phyloP scores from a whole-genome alignment of 2,329 filamentous ascomycete genomes.

The Colletotrichum endophyticum region DNA sequence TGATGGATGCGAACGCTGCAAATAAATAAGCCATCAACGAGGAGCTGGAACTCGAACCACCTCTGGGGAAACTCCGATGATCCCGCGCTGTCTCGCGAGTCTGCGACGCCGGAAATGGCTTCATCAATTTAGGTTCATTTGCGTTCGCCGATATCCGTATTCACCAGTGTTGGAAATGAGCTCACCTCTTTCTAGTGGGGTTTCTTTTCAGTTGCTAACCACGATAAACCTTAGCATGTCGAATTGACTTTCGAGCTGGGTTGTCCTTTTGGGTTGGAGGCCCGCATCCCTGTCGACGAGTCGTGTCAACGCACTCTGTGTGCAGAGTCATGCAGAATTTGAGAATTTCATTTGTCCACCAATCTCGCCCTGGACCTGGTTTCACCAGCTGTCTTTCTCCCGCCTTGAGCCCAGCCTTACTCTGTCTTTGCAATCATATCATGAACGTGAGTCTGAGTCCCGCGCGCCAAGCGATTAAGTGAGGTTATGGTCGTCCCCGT shows the following conservation, averaged over 20 bases:
- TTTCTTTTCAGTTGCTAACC: background rate
- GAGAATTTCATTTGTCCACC: background rate
- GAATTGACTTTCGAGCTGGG: background rate
- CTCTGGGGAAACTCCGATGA: background rate
- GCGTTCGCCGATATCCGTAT: background rate
- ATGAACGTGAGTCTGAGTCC: background rate
- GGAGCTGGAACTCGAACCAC: background rate
- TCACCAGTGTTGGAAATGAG: background rate
- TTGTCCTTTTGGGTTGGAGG: background rate
- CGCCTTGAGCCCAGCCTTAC: background rate
- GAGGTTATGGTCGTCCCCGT: background rate
- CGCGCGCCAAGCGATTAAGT: background rate
- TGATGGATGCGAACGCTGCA: background rate
- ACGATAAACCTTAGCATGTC: background rate
- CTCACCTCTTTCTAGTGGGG: background rate
- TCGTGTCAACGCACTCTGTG: background rate
- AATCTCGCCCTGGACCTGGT: background rate
- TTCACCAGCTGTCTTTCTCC: background rate
- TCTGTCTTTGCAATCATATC: background rate
- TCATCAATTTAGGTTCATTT: conserved; percentile 1
- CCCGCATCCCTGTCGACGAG: background rate
- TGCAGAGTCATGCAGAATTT: background rate
- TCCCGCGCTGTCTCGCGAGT: background rate
- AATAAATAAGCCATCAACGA: background rate
- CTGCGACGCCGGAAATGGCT: background rate